Percentiles rank a stretch among this genome's conserved stretches.
These are phyloP conservation scores for Clavulina sp. DNA, from an alignment of 768 basidiomycete species.

Conservation along the genomic window DNA sequence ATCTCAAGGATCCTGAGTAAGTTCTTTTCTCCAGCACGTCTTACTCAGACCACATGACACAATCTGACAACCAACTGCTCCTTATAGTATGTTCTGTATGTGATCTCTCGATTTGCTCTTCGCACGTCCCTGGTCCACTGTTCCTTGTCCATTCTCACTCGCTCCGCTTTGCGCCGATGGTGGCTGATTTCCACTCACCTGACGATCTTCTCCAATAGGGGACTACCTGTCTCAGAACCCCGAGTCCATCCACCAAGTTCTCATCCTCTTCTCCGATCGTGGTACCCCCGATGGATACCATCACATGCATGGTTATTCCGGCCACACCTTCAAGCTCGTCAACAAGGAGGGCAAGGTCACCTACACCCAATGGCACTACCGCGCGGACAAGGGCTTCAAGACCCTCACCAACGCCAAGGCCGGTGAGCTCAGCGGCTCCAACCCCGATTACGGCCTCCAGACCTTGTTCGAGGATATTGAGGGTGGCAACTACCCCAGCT, in stretches of 20 bases:
- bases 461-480: slow-evolving; percentile 27
- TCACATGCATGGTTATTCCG: slow-evolving; percentile 77
- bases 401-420: slow-evolving; percentile 58
- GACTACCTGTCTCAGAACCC: slow-evolving; percentile 35
- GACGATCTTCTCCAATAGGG: no score
- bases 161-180: neutral
- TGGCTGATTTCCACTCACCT: no score
- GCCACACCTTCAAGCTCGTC: slow-evolving; percentile 26
- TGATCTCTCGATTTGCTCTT: no score
- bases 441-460: slow-evolving; percentile 23
- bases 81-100: neutral
- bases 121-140: neutral
- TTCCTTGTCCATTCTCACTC: neutral
- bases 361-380: slow-evolving; percentile 16
- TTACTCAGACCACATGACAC: neutral
- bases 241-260: slow-evolving; percentile 27
- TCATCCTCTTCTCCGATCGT: slow-evolving; percentile 27
- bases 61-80: no score
- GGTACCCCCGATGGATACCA: slow-evolving; percentile 36
- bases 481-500: slow-evolving; percentile 21
- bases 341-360: slow-evolving; percentile 18
- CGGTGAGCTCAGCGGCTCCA: slow-evolving; percentile 43
- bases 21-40: slow-evolving; percentile 6
- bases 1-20: slow-evolving; percentile 64
- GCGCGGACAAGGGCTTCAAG: slow-evolving; percentile 24